Evolutionary conservation across 352 stramenopile genomes (phyloP), one percentile per base, ranked within the genome.

Genomic region (Phytophthora aleatoria): DNA sequence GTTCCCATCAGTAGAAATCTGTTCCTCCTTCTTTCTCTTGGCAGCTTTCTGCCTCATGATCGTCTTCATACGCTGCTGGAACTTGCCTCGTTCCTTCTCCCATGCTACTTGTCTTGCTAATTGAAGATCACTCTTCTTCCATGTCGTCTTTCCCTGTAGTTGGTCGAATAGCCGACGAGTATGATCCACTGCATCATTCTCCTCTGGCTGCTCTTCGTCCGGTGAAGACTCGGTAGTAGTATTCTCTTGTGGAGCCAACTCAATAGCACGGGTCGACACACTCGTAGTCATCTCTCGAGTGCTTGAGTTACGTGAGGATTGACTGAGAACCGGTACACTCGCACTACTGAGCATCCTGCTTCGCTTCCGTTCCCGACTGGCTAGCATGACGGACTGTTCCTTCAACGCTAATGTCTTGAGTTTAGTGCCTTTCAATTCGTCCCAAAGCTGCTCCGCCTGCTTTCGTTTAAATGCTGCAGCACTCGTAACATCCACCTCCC

Each of bases 81-180:
- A 92, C 50, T 91, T 92, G 0, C 66, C 52, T 2, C 80, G 73
- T 58, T 92, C 83, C 30, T 75, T 77, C 20, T 86, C 75, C 85
- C 83, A 92, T 11, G 83, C 85, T 8, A 54, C 63, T 39, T 91
- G 77, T 10, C 83, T 78, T 11, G 85, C 85, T 7, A 86, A 15
- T 50, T 92, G 85, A 7, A 91, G 67, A 43, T 90, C 83, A 28
- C 80, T 91, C 60, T 90, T 85, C 43, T 87, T 90, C 83, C 83
- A 94, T 15, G 82, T 92, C 3, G 59, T 62, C 33, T 89, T 73
- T 1, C 85, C 85, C 8, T 86, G 71, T 1, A 94, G 66, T 57
- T 94, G 85, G 20, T 79, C 68, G 39, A 94, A 91, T n/a, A 94
- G 48, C 1, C 78, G 75, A 15, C 64, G 53, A 0, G 80, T 71